Percentiles rank a stretch among this genome's conserved stretches.
phyloP scores from a whole-genome alignment of 2,329 filamentous ascomycete genomes.

The Paramyrothecium sp. region DNA sequence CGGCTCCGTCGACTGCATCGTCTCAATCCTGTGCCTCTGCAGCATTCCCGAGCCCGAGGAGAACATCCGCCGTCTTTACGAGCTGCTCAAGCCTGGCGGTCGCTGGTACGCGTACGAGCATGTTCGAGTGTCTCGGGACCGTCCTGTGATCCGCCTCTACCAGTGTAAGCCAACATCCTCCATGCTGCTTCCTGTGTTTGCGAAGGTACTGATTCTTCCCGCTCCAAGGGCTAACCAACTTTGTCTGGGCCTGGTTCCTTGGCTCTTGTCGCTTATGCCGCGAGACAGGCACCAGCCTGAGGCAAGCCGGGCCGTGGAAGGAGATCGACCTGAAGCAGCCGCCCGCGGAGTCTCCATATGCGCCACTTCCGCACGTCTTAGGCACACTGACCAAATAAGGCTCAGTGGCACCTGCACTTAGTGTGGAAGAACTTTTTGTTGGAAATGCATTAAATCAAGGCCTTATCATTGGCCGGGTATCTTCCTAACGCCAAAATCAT shows the following conservation, averaged over 20 bases:
- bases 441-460: not conserved
- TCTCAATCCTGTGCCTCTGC: slow-evolving; percentile 61
- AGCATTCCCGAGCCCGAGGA: slow-evolving; percentile 59
- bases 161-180: slow-evolving; percentile 42
- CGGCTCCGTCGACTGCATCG: slow-evolving; percentile 56
- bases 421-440: too few species aligned
- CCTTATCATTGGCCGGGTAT: slow-evolving; percentile 19
- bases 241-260: slow-evolving; percentile 51
- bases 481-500: slow-evolving; percentile 15
- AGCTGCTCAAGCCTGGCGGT: slow-evolving; percentile 58
- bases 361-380: slow-evolving; percentile 45
- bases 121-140: slow-evolving; percentile 40
- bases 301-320: slow-evolving; percentile 48
- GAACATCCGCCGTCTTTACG: slow-evolving; percentile 55
- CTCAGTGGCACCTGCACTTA: not conserved
- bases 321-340: slow-evolving; percentile 45
- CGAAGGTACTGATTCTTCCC: not conserved
- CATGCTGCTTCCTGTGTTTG: not conserved
- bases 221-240: slow-evolving; percentile 43
- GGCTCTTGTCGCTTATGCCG: slow-evolving; percentile 52
- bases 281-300: slow-evolving; percentile 44
- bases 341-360: slow-evolving; percentile 37
- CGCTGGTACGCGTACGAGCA: slow-evolving; percentile 65
- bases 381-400: slow-evolving; percentile 51
- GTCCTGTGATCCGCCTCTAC: slow-evolving; percentile 42